Conservation (phyloP, 139 green algal species). For the Coelastrella sp. region DNA sequence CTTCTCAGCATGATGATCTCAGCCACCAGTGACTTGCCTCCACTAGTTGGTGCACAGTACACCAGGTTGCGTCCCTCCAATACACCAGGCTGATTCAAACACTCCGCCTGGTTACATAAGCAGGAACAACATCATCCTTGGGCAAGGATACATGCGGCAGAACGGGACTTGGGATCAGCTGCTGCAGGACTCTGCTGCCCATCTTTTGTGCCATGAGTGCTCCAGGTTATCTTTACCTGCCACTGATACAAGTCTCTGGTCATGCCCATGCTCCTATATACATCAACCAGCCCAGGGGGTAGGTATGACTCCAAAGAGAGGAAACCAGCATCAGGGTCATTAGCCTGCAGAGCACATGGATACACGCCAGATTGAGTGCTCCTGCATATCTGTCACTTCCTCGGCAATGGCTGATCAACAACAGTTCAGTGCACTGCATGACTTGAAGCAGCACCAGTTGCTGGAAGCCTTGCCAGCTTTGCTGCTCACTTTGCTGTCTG, state of each 20-base stretch:
- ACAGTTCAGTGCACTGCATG: no score
- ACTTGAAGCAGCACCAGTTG: background rate
- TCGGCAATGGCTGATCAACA: background rate
- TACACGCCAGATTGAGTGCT: background rate
- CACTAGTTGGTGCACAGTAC: slow-evolving; percentile 87
- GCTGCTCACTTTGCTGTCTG: background rate
- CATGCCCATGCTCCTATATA: slow-evolving; percentile 62
- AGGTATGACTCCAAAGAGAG: slow-evolving; percentile 17
- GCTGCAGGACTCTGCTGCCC: background rate
- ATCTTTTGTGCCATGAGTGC: background rate
- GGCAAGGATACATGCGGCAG: background rate
- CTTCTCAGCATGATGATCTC: slow-evolving; percentile 79
- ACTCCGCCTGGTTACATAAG: slow-evolving; percentile 64
- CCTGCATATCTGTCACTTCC: background rate
- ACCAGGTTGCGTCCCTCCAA: slow-evolving; percentile 82
- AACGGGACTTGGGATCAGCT: background rate
- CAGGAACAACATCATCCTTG: background rate
- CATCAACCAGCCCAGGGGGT: slow-evolving; percentile 48
- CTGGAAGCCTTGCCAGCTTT: background rate
- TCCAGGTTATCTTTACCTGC: slow-evolving; percentile 60
- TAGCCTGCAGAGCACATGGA: background rate
- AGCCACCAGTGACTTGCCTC: slow-evolving; percentile 81
- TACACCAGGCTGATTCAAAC: slow-evolving; percentile 68
- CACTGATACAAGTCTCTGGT: slow-evolving; percentile 78
- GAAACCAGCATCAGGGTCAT: background rate